A percentile compares a stretch with the other conserved stretches of the same genome.
Evolutionary conservation across 2,329 filamentous ascomycete genomes (phyloP).

Genomic region (Chrysoporthe deuterocubensis): DNA sequence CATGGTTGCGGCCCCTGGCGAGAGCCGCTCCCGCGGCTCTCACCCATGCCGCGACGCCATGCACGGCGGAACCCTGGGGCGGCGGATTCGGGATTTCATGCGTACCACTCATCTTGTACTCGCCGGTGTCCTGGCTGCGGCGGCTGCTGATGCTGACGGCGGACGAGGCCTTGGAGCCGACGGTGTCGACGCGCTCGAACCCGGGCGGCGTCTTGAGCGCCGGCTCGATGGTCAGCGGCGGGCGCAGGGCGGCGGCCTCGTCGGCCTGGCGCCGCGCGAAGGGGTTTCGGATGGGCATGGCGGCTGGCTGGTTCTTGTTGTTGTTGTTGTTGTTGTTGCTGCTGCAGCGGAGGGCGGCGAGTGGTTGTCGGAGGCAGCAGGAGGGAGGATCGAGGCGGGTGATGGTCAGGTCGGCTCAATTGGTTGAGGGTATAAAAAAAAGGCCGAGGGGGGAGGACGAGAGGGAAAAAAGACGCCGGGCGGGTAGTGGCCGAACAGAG

Average conservation of each 20-base stretch:
- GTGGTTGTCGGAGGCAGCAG: conserved; percentile 3
- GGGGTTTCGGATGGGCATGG: conserved; percentile 75
- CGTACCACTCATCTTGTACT: conserved; percentile 82
- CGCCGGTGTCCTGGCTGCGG: conserved; percentile 66
- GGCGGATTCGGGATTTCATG: conserved; percentile 25
- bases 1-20: not conserved
- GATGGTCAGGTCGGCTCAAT: not conserved
- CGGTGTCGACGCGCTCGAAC: conserved; percentile 66
- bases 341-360: too few relatives aligned
- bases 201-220: conserved; percentile 45
- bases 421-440: too few relatives aligned
- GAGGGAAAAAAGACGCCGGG: not conserved
- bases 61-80: not conserved
- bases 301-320: conserved; percentile 26
- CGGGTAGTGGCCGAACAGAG: not conserved
- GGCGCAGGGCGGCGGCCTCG: conserved; percentile 61
- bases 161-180: conserved; percentile 65
- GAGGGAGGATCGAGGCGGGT: not conserved
- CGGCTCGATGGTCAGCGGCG: conserved; percentile 43
- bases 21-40: too few relatives aligned
- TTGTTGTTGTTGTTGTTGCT: too few relatives aligned
- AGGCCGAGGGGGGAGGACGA: too few relatives aligned
- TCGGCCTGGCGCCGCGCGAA: conserved; percentile 64
- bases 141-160: conserved; percentile 63
- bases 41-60: conserved; percentile 1